Base-by-base conservation (phyloP, 2,329 filamentous ascomycete genomes). In the Colletotrichum destructivum region DNA sequence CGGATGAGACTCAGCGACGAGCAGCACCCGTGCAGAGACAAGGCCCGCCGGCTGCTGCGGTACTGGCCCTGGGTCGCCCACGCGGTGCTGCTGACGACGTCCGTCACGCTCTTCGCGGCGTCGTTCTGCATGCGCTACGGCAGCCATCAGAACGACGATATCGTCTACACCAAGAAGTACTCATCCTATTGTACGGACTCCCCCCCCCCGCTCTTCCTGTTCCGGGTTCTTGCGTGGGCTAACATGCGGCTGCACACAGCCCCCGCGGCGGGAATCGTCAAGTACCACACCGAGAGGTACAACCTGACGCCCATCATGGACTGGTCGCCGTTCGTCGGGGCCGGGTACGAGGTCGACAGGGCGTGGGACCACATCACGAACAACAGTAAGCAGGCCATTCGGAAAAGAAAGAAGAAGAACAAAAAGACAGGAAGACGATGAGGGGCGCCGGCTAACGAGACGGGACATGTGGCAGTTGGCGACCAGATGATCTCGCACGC, bases 401-500 rank as follows among this genome's bases (percentile, higher is more conserved):
- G 0, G n/a, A n/a, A 6, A 7, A 9, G 9, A n/a, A 52, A 31
- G 6, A 7, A 31, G 31, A 9, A 31, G 6, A 7, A 31, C 6
- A 31, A 9, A 9, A 8, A 31, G 26, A 31, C 5, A 31, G 6
- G 7, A 31, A 8, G 7, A 9, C 2, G 26, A 66, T 23, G 72
- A 74, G 23, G 75, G 26, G 76, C 75, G 31, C 54, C 75, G 71
- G 6, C 55, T 75, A 57, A 69, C 18, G 21, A 31, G 31, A 31
- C 5, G 31, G 31, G 31, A 31, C 31, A 31, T 31, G 31, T 66
- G 6, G 26, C 65, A 88, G 88, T 91, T 35, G 89, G 89, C 47
- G 89, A 91, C 76, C 88, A 89, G 75, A 89, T 90, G 85, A 87
- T 91, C 62, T 86, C 86, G 0, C 81, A 84, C 26, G 81, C 84